Evolutionary conservation across 1,284 basidiomycete genomes (phyloP).

Genomic region (Athelia psychrophila): DNA sequence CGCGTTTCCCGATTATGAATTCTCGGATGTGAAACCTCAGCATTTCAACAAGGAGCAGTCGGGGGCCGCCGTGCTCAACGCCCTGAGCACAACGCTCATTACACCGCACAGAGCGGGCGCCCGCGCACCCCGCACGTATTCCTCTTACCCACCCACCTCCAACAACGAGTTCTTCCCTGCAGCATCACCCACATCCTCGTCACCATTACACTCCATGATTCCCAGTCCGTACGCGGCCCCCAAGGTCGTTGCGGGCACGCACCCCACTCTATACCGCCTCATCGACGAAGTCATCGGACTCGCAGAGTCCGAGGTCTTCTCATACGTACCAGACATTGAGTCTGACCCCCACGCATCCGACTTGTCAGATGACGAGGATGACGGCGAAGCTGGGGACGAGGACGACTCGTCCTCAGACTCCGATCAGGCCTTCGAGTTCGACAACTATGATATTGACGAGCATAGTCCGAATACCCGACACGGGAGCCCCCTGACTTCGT

Average conservation of each 20-base stretch:
- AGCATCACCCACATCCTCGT: constrained; percentile 65
- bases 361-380: constrained; percentile 75
- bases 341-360: constrained; percentile 92
- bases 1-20: constrained; percentile 97
- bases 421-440: constrained; percentile 70
- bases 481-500: not conserved
- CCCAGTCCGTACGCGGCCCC: constrained; percentile 67
- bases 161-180: constrained; percentile 71
- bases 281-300: constrained; percentile 91
- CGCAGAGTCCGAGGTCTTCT: constrained; percentile 93
- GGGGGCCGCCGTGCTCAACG: constrained; percentile 75
- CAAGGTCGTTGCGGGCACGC: constrained; percentile 60
- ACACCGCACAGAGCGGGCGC: constrained; percentile 63
- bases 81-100: constrained; percentile 76
- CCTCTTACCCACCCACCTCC: constrained; percentile 74
- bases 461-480: constrained; percentile 37
- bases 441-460: constrained; percentile 76
- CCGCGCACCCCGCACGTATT: constrained; percentile 72
- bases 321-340: constrained; percentile 92
- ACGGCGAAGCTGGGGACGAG: constrained; percentile 56
- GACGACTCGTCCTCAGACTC: constrained; percentile 61
- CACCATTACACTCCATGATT: constrained; percentile 54
- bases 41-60: constrained; percentile 88
- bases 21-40: constrained; percentile 87
- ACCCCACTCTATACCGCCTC: constrained; percentile 84